Base-by-base conservation (phyloP, 2,329 filamentous ascomycete genomes). In the Aspergillus candidus region DNA sequence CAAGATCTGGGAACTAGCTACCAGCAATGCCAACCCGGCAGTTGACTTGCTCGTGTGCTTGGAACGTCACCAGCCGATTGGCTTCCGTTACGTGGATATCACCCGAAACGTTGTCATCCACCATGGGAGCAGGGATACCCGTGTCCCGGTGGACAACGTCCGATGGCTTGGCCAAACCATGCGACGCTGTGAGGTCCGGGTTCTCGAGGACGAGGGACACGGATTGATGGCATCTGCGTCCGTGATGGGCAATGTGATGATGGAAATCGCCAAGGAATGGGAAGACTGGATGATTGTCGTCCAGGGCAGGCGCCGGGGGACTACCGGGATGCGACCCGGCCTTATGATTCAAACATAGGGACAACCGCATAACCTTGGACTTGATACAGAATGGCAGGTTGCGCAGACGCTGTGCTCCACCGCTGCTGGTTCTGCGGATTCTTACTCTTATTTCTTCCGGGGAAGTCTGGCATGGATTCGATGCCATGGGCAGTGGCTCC, bases 21-120 rank as follows among this genome's bases (percentile, higher is more conserved):
- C 91, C 0, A 84, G 84, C 1, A 86, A 90, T 39, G 89, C 90
- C 2, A 97, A 98, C 61, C 93, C 93, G 0, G 91, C 93, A 1
- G 88, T 94, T 0, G 93, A 98, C 65, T 72, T 98, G 13, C 74
- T 98, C 1, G 86, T 96, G 5, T 98, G 93, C 61, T 75, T 98
- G 2, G 93, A 98, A 66, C 82, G 93, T 15, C 80, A 87, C 22
- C 88, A 94, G 57, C 83, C 86, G 0, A 95, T 98, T 56, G 93
- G 93, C 0, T 98, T 98, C 70, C 82, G 90, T 39, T 98, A 98
- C 61, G 91, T 95, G 13, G 93, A 98, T 62, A 95, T 98, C 53
- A 94, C 86, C 5, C 80, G 89, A 7, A 80, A 88, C 0, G 86
- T 97, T 0, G 84, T 96, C 17, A 95, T 98, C 52, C 91, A 96